Conservation (phyloP, 2,329 filamentous ascomycete species). For the Dactylonectria estremocensis region DNA sequence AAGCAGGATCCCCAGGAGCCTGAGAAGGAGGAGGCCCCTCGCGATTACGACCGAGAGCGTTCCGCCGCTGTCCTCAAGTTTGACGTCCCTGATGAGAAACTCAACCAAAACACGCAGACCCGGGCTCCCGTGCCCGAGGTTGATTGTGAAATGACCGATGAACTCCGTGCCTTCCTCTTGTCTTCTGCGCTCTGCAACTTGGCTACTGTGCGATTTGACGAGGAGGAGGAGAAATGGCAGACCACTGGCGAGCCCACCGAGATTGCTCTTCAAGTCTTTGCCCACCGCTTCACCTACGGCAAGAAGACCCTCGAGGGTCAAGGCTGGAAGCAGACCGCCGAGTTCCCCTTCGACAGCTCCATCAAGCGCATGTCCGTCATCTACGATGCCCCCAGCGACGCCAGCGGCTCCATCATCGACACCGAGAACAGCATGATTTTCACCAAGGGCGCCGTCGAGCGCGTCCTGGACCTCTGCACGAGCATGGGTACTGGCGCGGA, state of each 20-base stretch:
- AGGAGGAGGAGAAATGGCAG: constrained; percentile 72
- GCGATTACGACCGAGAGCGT: constrained; percentile 73
- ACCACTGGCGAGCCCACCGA: constrained; percentile 82
- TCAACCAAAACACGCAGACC: constrained; percentile 54
- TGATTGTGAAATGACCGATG: constrained; percentile 64
- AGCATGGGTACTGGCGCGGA: constrained; percentile 61
- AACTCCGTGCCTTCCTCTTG: constrained; percentile 67
- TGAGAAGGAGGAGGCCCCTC: constrained; percentile 58
- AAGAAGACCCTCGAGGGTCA: constrained; percentile 66
- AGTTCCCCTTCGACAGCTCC: constrained; percentile 84
- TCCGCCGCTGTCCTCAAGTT: constrained; percentile 73
- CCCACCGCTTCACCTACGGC: constrained; percentile 75
- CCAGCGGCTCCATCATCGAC: constrained; percentile 57
- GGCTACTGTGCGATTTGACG: constrained; percentile 70
- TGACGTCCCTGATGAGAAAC: constrained; percentile 73
- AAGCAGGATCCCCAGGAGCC: constrained; percentile 52
- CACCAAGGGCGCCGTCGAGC: constrained; percentile 75
- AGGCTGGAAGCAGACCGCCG: constrained; percentile 76
- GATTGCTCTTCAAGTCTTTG: constrained; percentile 83
- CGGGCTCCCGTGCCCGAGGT: constrained; percentile 50
- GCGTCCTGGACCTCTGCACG: constrained; percentile 70
- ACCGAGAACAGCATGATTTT: constrained; percentile 67
- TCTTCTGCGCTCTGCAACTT: constrained; percentile 77
- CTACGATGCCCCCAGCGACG: constrained; percentile 67
- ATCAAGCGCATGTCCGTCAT: constrained; percentile 88